phyloP scores from a whole-genome alignment of 106 monocot genomes.

The Phalaenopsis equestris region DNA sequence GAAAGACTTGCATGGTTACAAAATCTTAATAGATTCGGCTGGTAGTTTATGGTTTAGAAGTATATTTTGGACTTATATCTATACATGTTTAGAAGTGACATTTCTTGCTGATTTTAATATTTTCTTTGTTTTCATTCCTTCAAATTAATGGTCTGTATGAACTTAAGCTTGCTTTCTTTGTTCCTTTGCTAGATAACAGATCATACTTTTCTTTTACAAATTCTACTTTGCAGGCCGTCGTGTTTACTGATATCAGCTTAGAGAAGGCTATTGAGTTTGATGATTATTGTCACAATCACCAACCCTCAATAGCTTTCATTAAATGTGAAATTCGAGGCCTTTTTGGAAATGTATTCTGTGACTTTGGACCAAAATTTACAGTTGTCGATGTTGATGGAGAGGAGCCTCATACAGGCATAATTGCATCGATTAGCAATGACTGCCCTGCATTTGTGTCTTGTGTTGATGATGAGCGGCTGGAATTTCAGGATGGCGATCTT shows the following conservation, averaged over 20 bases:
- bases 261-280: constrained; percentile 74
- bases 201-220: background rate
- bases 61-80: too few species aligned
- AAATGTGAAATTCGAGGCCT: constrained; percentile 89
- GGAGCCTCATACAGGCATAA: constrained; percentile 86
- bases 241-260: constrained; percentile 80
- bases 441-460: constrained; percentile 64
- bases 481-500: constrained; percentile 92
- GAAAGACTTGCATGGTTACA: background rate
- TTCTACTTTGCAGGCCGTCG: constrained; percentile 60
- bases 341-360: constrained; percentile 84
- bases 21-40: background rate
- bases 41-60: background rate
- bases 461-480: constrained; percentile 88
- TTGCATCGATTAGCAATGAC: constrained; percentile 78
- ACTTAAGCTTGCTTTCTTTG: background rate
- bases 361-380: constrained; percentile 90
- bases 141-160: background rate
- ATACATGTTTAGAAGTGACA: background rate
- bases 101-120: background rate
- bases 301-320: constrained; percentile 86
- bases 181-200: background rate
- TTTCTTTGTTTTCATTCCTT: background rate
- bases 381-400: constrained; percentile 91
- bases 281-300: constrained; percentile 72